phyloP scores from a whole-genome alignment of 1,284 basidiomycete genomes.

The Naganishia cerealis region DNA sequence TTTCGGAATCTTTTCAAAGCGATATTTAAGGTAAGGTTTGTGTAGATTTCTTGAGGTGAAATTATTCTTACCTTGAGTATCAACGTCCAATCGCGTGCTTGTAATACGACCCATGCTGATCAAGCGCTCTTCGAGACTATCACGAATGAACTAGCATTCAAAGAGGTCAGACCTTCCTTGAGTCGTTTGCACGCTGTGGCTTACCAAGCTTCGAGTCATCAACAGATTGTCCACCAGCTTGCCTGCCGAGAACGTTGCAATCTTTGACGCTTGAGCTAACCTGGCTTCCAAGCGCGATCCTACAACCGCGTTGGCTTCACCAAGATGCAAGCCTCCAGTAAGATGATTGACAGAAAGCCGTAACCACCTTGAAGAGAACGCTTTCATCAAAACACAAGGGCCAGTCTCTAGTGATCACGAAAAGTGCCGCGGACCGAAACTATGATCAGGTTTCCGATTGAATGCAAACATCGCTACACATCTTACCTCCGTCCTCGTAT shows the following conservation, averaged over 20 bases:
- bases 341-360: constrained; percentile 17
- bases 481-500: constrained; percentile 17
- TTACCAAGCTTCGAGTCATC: constrained; percentile 20
- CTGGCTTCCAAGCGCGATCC: constrained; percentile 17
- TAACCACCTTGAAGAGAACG: constrained; percentile 19
- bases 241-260: constrained; percentile 10
- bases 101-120: constrained; percentile 22
- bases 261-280: constrained; percentile 23
- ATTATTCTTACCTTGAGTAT: constrained; percentile 10
- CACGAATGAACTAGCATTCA: constrained; percentile 11
- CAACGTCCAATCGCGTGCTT: constrained; percentile 20
- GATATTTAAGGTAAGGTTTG: neutral
- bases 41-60: neutral
- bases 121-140: constrained; percentile 24
- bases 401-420: neutral
- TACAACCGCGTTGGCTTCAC: constrained; percentile 22
- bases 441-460: neutral
- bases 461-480: neutral
- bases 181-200: neutral
- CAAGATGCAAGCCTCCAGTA: constrained; percentile 6
- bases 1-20: constrained; percentile 9
- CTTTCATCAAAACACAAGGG: constrained; percentile 19
- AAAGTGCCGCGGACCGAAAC: neutral
- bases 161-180: neutral
- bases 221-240: constrained; percentile 20